Evolutionary conservation across 768 basidiomycete species (phyloP).

Genomic region (Zangia roseola): DNA sequence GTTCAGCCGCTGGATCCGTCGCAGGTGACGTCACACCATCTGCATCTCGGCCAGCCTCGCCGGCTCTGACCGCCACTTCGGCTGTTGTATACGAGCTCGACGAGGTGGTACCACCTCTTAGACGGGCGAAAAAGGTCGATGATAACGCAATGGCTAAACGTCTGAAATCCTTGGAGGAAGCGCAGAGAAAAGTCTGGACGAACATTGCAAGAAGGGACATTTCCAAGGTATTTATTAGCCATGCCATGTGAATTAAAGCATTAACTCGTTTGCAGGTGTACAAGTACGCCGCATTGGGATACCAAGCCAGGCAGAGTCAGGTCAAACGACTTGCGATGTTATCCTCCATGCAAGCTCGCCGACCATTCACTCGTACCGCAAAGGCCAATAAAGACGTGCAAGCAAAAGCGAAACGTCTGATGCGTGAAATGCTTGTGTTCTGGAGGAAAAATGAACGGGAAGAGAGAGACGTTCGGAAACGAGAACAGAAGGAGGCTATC

Average conservation of each 20-base stretch:
- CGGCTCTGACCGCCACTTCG: constrained; percentile 50
- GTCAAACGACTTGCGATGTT: constrained; percentile 74
- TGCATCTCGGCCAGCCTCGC: constrained; percentile 70
- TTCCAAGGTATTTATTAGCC: constrained; percentile 55
- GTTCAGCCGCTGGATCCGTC: constrained; percentile 48
- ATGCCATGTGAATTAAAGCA: background rate
- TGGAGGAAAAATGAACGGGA: constrained; percentile 99
- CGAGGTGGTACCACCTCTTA: constrained; percentile 67
- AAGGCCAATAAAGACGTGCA: constrained; percentile 83
- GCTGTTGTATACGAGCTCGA: constrained; percentile 71
- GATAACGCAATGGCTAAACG: constrained; percentile 71
- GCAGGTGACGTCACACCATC: constrained; percentile 71
- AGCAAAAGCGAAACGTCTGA: constrained; percentile 80
- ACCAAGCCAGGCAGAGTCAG: constrained; percentile 64
- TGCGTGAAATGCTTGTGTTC: constrained; percentile 95
- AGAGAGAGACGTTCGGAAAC: constrained; percentile 88
- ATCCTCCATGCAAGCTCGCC: constrained; percentile 74
- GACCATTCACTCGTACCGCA: constrained; percentile 68
- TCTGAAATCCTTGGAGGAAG: constrained; percentile 74
- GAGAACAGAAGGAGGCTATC: constrained; percentile 91
- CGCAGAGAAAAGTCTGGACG: constrained; percentile 87
- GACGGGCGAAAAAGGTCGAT: constrained; percentile 75
- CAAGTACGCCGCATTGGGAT: constrained; percentile 68
- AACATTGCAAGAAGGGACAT: constrained; percentile 84
- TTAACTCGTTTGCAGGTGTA: constrained; percentile 56